These are phyloP conservation scores for Lyophyllum decastes DNA, from an alignment of 768 basidiomycete genomes.

Conservation along the genomic window DNA sequence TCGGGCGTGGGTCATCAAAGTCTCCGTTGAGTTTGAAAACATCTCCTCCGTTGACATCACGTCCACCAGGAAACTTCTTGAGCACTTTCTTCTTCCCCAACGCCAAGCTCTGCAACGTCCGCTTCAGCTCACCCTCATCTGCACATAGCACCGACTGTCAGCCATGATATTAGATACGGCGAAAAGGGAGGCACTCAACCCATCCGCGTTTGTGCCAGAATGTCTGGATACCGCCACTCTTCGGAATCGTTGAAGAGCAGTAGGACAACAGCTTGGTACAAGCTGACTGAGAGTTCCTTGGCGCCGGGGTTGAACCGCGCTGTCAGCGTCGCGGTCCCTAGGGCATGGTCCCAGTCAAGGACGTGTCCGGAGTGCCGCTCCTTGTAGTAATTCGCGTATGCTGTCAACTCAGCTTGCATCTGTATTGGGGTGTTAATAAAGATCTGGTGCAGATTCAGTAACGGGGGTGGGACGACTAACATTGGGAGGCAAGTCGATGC, in stretches of 20 bases:
- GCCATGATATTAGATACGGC: constrained; percentile 14
- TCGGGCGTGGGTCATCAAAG: constrained; percentile 77
- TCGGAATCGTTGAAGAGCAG: constrained; percentile 78
- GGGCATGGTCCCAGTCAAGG: constrained; percentile 84
- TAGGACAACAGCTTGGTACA: constrained; percentile 88
- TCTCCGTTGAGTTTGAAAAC: constrained; percentile 79
- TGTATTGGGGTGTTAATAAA: constrained; percentile 5
- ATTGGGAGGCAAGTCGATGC: constrained; percentile 51
- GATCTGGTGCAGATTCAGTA: constrained; percentile 1
- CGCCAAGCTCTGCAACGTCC: constrained; percentile 90
- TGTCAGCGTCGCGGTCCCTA: constrained; percentile 79
- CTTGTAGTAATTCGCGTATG: constrained; percentile 75
- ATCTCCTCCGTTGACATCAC: constrained; percentile 77
- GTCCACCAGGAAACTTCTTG: constrained; percentile 74
- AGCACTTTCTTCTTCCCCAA: constrained; percentile 90
- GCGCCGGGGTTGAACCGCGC: constrained; percentile 64
- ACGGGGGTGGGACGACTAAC: constrained; percentile 35
- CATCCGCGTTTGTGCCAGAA: constrained; percentile 67
- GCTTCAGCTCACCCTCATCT: constrained; percentile 75
- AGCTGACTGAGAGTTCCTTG: constrained; percentile 89
- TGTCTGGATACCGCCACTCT: constrained; percentile 65
- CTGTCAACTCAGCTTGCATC: constrained; percentile 73
- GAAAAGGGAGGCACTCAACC: constrained; percentile 47
- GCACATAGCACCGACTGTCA: constrained; percentile 16
- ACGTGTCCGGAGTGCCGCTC: constrained; percentile 72